Evolutionary conservation across 2,329 filamentous ascomycete genomes (phyloP).

Genomic region (Emmonsiellopsis sp.): DNA sequence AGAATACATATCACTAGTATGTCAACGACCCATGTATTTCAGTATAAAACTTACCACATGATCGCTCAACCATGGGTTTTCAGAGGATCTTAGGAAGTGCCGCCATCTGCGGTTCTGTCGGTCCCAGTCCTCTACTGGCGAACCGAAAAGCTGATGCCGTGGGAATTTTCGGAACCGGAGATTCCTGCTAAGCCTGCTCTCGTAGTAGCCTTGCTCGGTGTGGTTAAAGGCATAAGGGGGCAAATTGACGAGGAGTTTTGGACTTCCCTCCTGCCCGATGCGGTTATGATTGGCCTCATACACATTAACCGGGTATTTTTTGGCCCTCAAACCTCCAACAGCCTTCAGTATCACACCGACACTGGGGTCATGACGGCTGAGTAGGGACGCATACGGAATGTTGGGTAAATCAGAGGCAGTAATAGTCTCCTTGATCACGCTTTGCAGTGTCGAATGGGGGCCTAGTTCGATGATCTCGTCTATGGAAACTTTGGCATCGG

Average conservation of each 20-base stretch:
- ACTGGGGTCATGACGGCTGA: conserved; percentile 17
- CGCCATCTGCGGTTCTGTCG: conserved; percentile 18
- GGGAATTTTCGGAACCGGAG: conserved; percentile 17
- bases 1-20: not conserved
- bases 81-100: conserved; percentile 19
- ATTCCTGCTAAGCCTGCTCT: conserved; percentile 20
- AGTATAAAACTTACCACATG: conserved; percentile 15
- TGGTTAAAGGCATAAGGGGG: conserved; percentile 24
- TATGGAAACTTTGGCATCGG: not conserved
- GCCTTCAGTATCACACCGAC: conserved; percentile 13
- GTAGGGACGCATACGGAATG: conserved; percentile 15
- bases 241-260: conserved; percentile 16
- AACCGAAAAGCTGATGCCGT: conserved; percentile 23
- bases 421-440: conserved; percentile 4
- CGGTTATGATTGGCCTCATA: conserved; percentile 15
- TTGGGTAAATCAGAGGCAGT: not conserved
- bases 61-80: conserved; percentile 23
- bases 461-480: conserved; percentile 5
- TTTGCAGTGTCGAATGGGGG: conserved; percentile 3
- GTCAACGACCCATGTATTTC: not conserved
- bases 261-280: not conserved
- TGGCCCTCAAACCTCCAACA: conserved; percentile 13
- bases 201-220: conserved; percentile 14
- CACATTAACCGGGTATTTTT: conserved; percentile 16
- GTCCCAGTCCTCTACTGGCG: conserved; percentile 21